Evolutionary conservation across 164 flowering plant species (phyloP), one percentile per base, ranked within the genome.

Genomic region (Buxus sempervirens): DNA sequence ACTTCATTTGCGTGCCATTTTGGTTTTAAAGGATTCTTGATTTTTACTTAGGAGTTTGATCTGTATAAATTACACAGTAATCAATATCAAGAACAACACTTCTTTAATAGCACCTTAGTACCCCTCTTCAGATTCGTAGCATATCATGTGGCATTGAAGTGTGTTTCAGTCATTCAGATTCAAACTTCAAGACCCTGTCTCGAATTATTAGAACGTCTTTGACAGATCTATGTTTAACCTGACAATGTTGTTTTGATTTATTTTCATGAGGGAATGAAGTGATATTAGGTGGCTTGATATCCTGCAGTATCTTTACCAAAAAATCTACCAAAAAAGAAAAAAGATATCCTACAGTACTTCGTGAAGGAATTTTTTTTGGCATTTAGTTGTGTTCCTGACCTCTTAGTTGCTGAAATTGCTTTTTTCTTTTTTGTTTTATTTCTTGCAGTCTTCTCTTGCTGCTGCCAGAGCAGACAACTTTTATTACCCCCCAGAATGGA

Each of bases 391-490:
- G 5, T 41, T 5, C 45, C 45, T 41, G 45, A 41, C 5, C 45
- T 5, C 45, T n/a, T 13, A 6, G 21, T 51, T 60, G 48, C 72
- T 62, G 9, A 70, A 28, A 24, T 10, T 55, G 19, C 51, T 45
- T 7, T n/a, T 41, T 5, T 12, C 13, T 67, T 60, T 10, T 6
- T 57, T 67, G 69, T 24, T 54, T 75, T 77, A 53, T 62, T 32
- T 67, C 67, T 60, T 85, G 86, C 88, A 93, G 99, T 96, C 99
- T 74, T 78, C 99, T 23, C 97, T 96, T 70, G 99, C 99, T 65
- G 99, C 99, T 73, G 99, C 99, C 26, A 78, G 99, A 81, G 99
- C 99, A 60, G 98, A 96, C 73, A 96, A 96, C 64, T 96, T 96
- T 75, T 96, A 96, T 82, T 93, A 88, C 61, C 98, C 98, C 0